These are phyloP conservation scores for Chenopodium album DNA, from an alignment of 148 eudicot species.

Conservation along the genomic window DNA sequence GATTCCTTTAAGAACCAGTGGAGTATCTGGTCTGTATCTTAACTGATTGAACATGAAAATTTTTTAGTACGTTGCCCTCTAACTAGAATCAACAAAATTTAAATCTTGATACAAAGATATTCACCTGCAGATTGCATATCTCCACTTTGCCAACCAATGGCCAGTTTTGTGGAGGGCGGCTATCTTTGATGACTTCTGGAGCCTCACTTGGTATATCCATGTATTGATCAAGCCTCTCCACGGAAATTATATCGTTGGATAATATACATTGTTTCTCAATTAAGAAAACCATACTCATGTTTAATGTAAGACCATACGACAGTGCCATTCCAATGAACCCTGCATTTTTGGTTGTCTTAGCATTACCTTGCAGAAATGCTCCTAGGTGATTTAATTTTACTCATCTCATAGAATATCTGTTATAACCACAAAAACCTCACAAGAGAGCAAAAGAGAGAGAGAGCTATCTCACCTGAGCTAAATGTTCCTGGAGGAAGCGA, in stretches of 20 bases:
- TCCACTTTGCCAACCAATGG: conserved; percentile 73
- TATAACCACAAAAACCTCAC: not conserved
- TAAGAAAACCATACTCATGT: conserved; percentile 57
- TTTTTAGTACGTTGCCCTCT: not conserved
- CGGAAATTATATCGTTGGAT: conserved; percentile 75
- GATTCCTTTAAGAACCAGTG: conserved; percentile 76
- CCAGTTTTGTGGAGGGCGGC: conserved; percentile 73
- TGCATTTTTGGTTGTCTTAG: conserved; percentile 30
- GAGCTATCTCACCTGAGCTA: conserved; percentile 53
- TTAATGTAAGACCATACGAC: conserved; percentile 83
- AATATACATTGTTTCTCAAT: conserved; percentile 72
- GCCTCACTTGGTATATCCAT: conserved; percentile 90
- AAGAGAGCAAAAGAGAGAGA: not conserved
- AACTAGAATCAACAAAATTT: not conserved
- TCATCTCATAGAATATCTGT: not conserved
- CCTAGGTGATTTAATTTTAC: not conserved
- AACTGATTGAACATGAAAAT: conserved; percentile 43
- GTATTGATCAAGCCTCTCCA: conserved; percentile 86
- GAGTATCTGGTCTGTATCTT: conserved; percentile 62
- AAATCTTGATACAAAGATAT: not conserved
- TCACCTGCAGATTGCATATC: conserved; percentile 69
- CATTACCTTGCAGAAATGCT: not conserved
- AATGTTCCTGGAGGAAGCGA: conserved; percentile 81
- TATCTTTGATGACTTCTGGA: conserved; percentile 63
- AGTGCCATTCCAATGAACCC: conserved; percentile 91